Percentiles rank a stretch among this genome's conserved stretches.
Conservation (phyloP, 345 rosid species). For the Eucalyptus leucophloia region DNA sequence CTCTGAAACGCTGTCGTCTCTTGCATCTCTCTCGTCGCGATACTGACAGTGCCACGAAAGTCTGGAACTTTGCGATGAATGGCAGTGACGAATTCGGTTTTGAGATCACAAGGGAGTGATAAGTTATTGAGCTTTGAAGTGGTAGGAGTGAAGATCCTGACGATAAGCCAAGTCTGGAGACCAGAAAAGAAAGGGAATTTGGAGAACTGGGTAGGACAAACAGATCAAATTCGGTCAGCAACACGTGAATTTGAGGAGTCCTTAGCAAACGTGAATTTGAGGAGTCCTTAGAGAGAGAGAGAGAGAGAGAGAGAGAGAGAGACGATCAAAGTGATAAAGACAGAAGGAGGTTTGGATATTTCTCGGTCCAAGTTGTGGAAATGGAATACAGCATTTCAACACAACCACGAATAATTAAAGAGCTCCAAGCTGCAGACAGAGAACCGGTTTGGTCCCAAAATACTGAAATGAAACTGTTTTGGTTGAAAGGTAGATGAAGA, state of each 20-base stretch:
- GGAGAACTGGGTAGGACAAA: not conserved
- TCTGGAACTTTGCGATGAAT: not conserved
- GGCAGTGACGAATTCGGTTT: not conserved
- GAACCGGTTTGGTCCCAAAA: not conserved
- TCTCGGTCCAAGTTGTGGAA: not conserved
- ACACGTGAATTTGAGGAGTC: not conserved
- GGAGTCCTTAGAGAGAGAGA: not conserved
- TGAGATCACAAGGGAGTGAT: not conserved
- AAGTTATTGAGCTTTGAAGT: not conserved
- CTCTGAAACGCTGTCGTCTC: slow-evolving; percentile 15
- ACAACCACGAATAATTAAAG: not conserved
- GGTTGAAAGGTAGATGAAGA: not conserved
- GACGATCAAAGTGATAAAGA: not conserved
- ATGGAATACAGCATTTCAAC: not conserved
- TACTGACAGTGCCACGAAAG: not conserved
- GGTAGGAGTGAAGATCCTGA: not conserved
- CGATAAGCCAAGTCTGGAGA: not conserved
- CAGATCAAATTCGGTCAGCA: not conserved
- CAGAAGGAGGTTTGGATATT: not conserved
- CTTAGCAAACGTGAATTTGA: not conserved
- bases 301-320: not conserved
- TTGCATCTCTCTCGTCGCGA: not conserved
- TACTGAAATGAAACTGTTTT: not conserved
- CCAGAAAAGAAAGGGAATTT: not conserved
- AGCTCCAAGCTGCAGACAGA: not conserved